Conservation (phyloP, 2,329 filamentous ascomycete genomes). For the Colletotrichum echinochloae region DNA sequence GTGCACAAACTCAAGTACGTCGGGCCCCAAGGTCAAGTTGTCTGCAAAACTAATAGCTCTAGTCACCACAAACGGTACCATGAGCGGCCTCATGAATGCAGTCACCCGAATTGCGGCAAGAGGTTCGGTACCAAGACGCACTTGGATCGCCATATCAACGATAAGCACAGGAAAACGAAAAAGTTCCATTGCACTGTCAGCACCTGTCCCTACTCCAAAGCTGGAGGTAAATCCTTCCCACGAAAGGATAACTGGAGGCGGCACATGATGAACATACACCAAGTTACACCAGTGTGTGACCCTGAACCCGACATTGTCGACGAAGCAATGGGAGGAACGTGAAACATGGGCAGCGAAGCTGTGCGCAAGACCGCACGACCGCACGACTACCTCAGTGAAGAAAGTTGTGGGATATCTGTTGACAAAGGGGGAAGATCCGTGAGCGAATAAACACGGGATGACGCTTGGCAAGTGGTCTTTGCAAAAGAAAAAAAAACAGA, state of each 20-base stretch:
- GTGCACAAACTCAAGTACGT: conserved; percentile 70
- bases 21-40: not conserved
- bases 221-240: conserved; percentile 69
- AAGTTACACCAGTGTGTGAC: conserved; percentile 46
- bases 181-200: conserved; percentile 69
- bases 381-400: not conserved
- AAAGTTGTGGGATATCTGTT: not conserved
- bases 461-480: conserved; percentile 34
- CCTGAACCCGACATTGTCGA: conserved; percentile 44
- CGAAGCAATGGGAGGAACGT: conserved; percentile 38
- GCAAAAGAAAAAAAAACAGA: conserved; percentile 18
- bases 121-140: conserved; percentile 73
- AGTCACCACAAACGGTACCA: conserved; percentile 73
- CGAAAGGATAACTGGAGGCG: conserved; percentile 73
- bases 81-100: conserved; percentile 69
- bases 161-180: conserved; percentile 70
- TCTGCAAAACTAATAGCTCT: conserved; percentile 41
- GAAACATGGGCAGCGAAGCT: not conserved
- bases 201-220: conserved; percentile 67
- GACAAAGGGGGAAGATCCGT: not conserved
- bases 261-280: conserved; percentile 72
- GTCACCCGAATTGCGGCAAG: conserved; percentile 64
- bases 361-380: not conserved
- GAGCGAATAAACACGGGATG: not conserved
- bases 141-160: conserved; percentile 71